Evolutionary conservation across 768 basidiomycete genomes (phyloP), one percentile per base, ranked within the genome.

Genomic region (Lactarius sanguifluus): DNA sequence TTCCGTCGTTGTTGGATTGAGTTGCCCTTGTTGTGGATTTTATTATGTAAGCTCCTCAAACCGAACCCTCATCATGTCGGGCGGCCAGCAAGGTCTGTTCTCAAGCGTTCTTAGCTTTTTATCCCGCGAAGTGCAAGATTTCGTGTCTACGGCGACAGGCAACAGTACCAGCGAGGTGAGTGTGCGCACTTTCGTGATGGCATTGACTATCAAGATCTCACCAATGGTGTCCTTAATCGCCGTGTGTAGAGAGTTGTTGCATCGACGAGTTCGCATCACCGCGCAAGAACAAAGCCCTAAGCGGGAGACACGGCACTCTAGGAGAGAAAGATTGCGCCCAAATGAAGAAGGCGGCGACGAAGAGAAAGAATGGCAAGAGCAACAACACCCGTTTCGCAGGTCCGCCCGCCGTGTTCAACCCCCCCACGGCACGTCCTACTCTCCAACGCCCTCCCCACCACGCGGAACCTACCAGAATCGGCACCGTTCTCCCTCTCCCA

Each of bases 41-140:
- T 54, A 66, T 67, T 67, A 67, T 59, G 66, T 67, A 67, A 67
- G 54, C 52, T n/a, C 9, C 32, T 61, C 57, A 16, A n/a, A 59
- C 34, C 54, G 32, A 7, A 57, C 64, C 34, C 8, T 47, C 58
- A 55, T 43, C 59, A 64, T 65, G 57, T 69, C 63, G 9, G 10
- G 58, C 23, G 34, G 45, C 59, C 64, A 58, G 30, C 62, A 58
- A 56, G 84, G 87, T 50, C 71, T 89, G 2, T 70, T 90, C 25
- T 84, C 86, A 1, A 85, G 85, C 68, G 87, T 92, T 5, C 80
- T 91, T 69, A 82, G 77, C 74, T 90, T 86, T 73, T 83, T 93
- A 5, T 85, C 89, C 13, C 80, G 85, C 59, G 91, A 93, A 74
- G 72, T 92, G 43, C 85, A 85, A 56, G 85, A 86, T 13, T 92